Evolutionary conservation across 345 rosid species (phyloP), one percentile per base, ranked within the genome.

Genomic region (Camelina sativa): DNA sequence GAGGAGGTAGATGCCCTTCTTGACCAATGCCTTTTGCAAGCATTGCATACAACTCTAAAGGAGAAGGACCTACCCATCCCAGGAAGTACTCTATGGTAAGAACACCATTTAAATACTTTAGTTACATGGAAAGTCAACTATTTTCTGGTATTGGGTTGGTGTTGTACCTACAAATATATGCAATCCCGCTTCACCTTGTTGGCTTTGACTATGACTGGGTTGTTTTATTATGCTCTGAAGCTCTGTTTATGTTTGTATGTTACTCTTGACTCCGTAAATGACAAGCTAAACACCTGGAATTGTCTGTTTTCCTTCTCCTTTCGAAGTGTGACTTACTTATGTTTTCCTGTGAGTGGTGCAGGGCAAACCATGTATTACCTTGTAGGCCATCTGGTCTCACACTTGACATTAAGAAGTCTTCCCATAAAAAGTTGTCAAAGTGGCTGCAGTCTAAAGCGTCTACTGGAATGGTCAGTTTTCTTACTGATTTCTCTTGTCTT

Each of bases 41-140:
- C 99, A 52, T 83, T 95, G 82, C 88, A 90, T 77, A 85, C 86
- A 22, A 88, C 96, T 44, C 83, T 92, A 0, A 92, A 92, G 75
- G 99, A 90, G 46, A 95, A 90, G 76, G 97, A 95, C 79, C 92
- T 95, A 56, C 97, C 97, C 34, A 79, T 95, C 77, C 97, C 97
- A 43, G 99, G 99, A 74, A 95, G 99, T 82, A 86, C 96, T 32
- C 77, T 95, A 17, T 95, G 97, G 99, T 95, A 83, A 77, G 80
- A 56, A 71, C 58, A 43, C 38, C 46, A 35, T 43, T 72, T 7
- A 56, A 25, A 55, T 65, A 16, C 47, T 69, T 67, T 34, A 34
- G 32, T 63, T 35, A n/a, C 12, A 30, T 48, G 7, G 11, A 61
- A 9, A 62, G 1, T 59, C 15, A 11, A 16, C 75, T 46, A 34